phyloP scores from a whole-genome alignment of 2,329 filamentous ascomycete species.

The Fusarium pseudonygamai region DNA sequence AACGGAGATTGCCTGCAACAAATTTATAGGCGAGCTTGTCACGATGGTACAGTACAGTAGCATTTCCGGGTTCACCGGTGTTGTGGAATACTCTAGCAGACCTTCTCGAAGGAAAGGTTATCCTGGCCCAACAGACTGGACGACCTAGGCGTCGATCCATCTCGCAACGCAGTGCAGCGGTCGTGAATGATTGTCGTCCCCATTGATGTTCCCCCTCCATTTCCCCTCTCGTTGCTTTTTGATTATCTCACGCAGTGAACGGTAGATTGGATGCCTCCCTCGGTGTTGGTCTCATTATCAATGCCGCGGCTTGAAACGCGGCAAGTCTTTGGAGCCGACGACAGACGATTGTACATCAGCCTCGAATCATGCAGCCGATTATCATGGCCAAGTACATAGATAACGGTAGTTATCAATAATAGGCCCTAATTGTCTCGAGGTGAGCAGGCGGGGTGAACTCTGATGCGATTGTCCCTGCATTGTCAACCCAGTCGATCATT shows the following conservation, averaged over 20 bases:
- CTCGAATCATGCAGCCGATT: conserved; percentile 23
- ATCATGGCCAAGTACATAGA: background rate
- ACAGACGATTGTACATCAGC: background rate
- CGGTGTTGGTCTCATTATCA: conserved; percentile 17
- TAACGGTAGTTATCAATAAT: background rate
- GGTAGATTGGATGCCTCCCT: conserved; percentile 32
- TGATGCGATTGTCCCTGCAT: conserved; percentile 29
- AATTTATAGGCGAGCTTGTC: conserved; percentile 6
- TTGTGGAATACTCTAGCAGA: conserved; percentile 24
- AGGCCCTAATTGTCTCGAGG: background rate
- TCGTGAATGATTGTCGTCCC: conserved; percentile 11
- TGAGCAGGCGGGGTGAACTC: conserved; percentile 26
- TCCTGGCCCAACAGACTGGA: conserved; percentile 37
- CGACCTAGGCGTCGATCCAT: conserved; percentile 43
- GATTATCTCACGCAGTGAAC: conserved; percentile 6
- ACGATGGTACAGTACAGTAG: conserved; percentile 26
- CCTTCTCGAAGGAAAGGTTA: conserved; percentile 41
- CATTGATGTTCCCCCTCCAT: conserved; percentile 11
- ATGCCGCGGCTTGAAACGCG: conserved; percentile 32
- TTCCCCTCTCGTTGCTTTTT: conserved; percentile 30
- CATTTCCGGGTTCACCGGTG: conserved; percentile 35
- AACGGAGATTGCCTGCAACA: conserved; percentile 35
- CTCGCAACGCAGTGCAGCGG: conserved; percentile 19
- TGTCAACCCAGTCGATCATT: conserved; percentile 8
- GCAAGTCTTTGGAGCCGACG: conserved; percentile 24